phyloP scores from a whole-genome alignment of 495 filamentous ascomycete genomes.

The Aspergillus egyptiacus region DNA sequence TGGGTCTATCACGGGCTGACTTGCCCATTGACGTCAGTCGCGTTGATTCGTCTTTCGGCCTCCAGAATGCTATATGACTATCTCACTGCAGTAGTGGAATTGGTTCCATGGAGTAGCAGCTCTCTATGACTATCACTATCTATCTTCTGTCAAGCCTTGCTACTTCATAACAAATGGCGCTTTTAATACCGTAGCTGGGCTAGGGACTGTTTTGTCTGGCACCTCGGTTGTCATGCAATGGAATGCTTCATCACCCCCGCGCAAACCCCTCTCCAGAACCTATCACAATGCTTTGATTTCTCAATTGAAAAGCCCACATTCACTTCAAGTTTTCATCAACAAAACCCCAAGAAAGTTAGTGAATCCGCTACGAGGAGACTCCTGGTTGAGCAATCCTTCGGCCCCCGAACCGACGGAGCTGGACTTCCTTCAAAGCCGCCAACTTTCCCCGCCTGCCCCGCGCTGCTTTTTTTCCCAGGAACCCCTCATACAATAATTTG shows the following conservation, averaged over 20 bases:
- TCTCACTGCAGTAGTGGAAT: not conserved
- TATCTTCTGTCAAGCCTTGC: too few relatives aligned
- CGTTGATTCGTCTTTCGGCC: not conserved
- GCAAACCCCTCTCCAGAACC: not conserved
- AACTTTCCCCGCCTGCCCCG: conserved; percentile 22
- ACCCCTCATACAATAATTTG: not conserved
- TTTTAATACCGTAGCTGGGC: too few relatives aligned
- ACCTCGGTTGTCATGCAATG: not conserved
- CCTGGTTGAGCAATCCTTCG: not conserved
- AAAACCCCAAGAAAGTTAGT: not conserved
- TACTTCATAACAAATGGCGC: too few relatives aligned
- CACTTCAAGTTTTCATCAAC: too few relatives aligned
- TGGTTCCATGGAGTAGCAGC: too few relatives aligned
- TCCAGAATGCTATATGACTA: conserved; percentile 1
- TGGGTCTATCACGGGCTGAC: not conserved
- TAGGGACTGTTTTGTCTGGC: not conserved
- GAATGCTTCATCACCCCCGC: not conserved
- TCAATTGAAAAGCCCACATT: not conserved
- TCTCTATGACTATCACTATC: too few relatives aligned
- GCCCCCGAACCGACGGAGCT: conserved; percentile 1
- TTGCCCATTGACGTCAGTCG: conserved; percentile 8
- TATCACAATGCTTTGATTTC: not conserved
- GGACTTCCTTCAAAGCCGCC: too few relatives aligned
- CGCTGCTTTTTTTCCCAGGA: conserved; percentile 8
- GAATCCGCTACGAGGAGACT: not conserved